Evolutionary conservation across 1,139 yeast genomes (phyloP), one percentile per base, ranked within the genome.

Genomic region (Blastobotrys illinoisensis): DNA sequence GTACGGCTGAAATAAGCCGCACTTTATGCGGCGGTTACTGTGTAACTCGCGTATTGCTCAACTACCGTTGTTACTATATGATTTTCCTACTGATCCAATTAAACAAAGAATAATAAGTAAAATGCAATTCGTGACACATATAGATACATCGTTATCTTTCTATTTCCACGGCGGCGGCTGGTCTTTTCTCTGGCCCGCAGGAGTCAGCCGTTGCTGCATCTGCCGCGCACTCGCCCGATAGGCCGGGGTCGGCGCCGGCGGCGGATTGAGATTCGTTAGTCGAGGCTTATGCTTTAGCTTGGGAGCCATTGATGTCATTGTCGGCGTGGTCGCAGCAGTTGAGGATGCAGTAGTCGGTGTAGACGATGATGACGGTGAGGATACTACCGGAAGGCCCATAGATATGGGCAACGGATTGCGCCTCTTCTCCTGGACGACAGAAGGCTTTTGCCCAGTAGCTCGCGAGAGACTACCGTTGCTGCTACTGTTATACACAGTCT

Each of bases 171-270:
- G 32, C 14, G 36, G 32, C 48, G 44, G 28, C 16, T 24, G 20
- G 5, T 13, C 14, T 21, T 48, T 48, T 46, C 56, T 49, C 20
- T 49, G 44, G 40, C 50, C 51, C 4, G 53, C 52, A 3, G 58
- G 58, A 20, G 59, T 56, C n/a, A 48, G 49, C 19, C 60, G 50
- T 28, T 55, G 58, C 45, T 57, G 60, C 58, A 57, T 57, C 44
- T 57, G 60, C 4, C 60, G 52, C 9, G 58, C 57, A 48, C 60
- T 57, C 40, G 60, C 60, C 44, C 48, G 46, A 36, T 47, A 51
- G 20, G 48, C 54, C 14, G 40, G 40, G 3, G 40, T 32, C 16
- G 40, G 40, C 40, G 40, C 40, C 2, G 16, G 14, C 16, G 40
- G 40, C 7, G 40, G 40, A 32, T 32, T 32, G 40, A 32, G 40